These are phyloP conservation scores for Xylaria cubensis DNA, from an alignment of 495 filamentous ascomycete species.

Conservation along the genomic window DNA sequence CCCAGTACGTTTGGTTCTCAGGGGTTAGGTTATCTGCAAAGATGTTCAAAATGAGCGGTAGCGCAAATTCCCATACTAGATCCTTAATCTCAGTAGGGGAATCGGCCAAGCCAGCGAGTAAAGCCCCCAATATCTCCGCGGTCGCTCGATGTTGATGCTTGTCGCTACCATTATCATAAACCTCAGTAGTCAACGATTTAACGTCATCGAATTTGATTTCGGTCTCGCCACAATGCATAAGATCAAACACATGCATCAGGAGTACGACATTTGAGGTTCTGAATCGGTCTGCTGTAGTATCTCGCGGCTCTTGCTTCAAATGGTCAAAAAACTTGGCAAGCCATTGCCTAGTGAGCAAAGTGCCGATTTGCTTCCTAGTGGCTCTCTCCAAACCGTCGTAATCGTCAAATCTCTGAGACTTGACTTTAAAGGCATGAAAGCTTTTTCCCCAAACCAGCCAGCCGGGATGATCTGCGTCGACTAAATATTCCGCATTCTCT, in stretches of 20 bases:
- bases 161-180: constrained; percentile 91
- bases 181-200: constrained; percentile 72
- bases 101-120: constrained; percentile 78
- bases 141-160: constrained; percentile 98
- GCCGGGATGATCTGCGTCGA: constrained; percentile 90
- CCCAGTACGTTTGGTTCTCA: constrained; percentile 94
- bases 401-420: constrained; percentile 69
- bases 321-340: constrained; percentile 87
- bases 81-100: constrained; percentile 71
- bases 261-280: constrained; percentile 84
- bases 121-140: constrained; percentile 87
- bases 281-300: constrained; percentile 83
- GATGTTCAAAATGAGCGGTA: constrained; percentile 85
- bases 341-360: constrained; percentile 81
- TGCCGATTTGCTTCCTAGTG: constrained; percentile 81
- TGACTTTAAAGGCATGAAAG: constrained; percentile 77
- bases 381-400: constrained; percentile 84
- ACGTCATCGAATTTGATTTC: constrained; percentile 85
- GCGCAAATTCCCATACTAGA: constrained; percentile 84
- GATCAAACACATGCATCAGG: constrained; percentile 85
- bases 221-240: constrained; percentile 78
- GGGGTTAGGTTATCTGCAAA: constrained; percentile 90
- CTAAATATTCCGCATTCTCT: constrained; percentile 78
- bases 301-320: constrained; percentile 95
- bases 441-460: constrained; percentile 96